Evolutionary conservation across 768 basidiomycete species (phyloP).

Genomic region (Calocera viscosa): DNA sequence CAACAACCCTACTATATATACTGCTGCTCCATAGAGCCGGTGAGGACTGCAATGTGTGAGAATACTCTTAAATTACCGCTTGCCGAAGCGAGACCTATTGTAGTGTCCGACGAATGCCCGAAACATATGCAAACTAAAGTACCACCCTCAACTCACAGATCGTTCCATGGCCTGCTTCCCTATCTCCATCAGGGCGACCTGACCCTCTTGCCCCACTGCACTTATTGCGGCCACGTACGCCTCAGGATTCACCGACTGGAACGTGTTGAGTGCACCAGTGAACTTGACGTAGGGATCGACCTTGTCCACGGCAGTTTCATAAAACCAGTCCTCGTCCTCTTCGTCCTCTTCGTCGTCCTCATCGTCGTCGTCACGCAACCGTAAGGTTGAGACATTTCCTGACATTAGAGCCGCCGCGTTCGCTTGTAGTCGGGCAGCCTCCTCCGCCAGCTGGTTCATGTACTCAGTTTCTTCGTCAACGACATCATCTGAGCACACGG

Average conservation of each 20-base stretch:
- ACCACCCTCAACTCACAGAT: not conserved
- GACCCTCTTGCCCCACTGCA: conserved; percentile 56
- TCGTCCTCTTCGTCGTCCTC: conserved; percentile 39
- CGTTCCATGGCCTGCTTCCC: conserved; percentile 54
- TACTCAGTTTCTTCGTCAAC: conserved; percentile 87
- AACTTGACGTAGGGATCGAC: conserved; percentile 69
- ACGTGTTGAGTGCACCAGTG: conserved; percentile 37
- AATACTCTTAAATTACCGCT: not conserved
- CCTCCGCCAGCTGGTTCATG: conserved; percentile 70
- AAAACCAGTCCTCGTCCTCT: conserved; percentile 59
- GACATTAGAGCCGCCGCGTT: conserved; percentile 22
- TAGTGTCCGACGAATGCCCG: not conserved
- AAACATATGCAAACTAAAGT: not conserved
- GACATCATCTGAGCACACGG: conserved; percentile 49
- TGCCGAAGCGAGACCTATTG: not conserved
- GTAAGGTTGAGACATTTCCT: conserved; percentile 28
- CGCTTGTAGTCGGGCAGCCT: conserved; percentile 65
- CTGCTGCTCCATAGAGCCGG: too few relatives aligned
- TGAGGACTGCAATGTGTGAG: too few relatives aligned
- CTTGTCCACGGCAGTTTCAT: conserved; percentile 68
- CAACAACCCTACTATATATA: too few relatives aligned
- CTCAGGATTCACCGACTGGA: conserved; percentile 59
- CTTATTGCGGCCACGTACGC: conserved; percentile 66
- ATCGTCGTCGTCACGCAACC: conserved; percentile 39
- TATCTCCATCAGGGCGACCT: conserved; percentile 72